phyloP scores from a whole-genome alignment of 495 filamentous ascomycete genomes.

The Talaromyces nanjingensis region DNA sequence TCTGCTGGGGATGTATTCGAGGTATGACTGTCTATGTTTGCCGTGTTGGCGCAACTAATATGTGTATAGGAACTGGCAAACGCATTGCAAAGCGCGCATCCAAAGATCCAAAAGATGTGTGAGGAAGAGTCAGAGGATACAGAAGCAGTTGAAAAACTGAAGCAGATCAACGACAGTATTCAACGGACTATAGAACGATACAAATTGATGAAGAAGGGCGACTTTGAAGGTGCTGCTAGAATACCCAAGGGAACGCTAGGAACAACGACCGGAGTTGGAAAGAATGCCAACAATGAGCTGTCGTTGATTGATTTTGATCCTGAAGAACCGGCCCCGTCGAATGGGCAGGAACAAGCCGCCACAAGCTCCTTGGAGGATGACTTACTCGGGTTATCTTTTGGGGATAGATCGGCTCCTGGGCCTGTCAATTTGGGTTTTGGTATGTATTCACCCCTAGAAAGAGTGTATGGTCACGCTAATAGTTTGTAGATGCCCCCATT shows the following conservation, averaged over 20 bases:
- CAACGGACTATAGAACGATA: slow-evolving; percentile 93
- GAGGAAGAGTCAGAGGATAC: slow-evolving; percentile 96
- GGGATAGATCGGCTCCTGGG: slow-evolving; percentile 61
- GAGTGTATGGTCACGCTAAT: not conserved
- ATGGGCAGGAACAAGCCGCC: slow-evolving; percentile 29
- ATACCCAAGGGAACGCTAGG: slow-evolving; percentile 80
- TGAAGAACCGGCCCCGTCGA: slow-evolving; percentile 37
- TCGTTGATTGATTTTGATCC: slow-evolving; percentile 87
- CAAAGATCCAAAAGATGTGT: slow-evolving; percentile 98
- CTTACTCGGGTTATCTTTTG: slow-evolving; percentile 61
- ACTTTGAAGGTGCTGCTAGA: slow-evolving; percentile 77
- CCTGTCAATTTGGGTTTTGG: slow-evolving; percentile 83
- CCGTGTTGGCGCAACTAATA: not conserved
- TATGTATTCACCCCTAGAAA: slow-evolving; percentile 51
- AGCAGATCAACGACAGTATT: slow-evolving; percentile 98
- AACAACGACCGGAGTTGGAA: slow-evolving; percentile 61
- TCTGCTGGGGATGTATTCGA: slow-evolving; percentile 91
- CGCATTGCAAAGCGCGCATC: slow-evolving; percentile 86
- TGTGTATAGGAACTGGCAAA: slow-evolving; percentile 69
- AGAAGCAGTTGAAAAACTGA: slow-evolving; percentile 88
- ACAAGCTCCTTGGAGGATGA: slow-evolving; percentile 53
- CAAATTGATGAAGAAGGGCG: slow-evolving; percentile 87
- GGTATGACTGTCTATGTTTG: slow-evolving; percentile 29
- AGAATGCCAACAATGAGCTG: slow-evolving; percentile 74
- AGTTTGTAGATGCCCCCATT: slow-evolving; percentile 9